Evolutionary conservation across 2,329 filamentous ascomycete genomes (phyloP).

Genomic region (Phaeosphaeriaceae sp.): DNA sequence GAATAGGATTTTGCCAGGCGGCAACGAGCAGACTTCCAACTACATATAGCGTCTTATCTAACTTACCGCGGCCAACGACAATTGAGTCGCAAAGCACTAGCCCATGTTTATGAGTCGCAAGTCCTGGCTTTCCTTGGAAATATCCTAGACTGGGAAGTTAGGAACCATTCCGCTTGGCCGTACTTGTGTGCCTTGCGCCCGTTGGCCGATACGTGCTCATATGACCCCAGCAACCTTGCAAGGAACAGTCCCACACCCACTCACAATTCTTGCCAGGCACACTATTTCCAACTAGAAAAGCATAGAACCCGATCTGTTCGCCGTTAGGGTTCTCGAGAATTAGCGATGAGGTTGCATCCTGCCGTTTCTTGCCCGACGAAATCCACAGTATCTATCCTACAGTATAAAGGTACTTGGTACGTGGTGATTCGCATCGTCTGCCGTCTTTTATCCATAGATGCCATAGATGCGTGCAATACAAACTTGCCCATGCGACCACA

Average conservation of each 20-base stretch:
- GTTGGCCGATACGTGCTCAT: background rate
- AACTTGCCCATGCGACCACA: background rate
- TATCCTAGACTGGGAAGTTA: background rate
- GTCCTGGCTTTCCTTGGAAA: background rate
- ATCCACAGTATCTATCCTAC: background rate
- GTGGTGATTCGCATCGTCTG: background rate
- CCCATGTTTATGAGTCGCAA: background rate
- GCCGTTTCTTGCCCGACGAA: no score
- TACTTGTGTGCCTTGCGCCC: background rate
- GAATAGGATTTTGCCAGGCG: background rate
- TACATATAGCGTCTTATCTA: background rate
- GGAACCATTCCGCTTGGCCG: background rate
- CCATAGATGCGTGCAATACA: no score
- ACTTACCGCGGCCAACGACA: no score
- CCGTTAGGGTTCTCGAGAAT: no score
- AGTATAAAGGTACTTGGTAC: background rate
- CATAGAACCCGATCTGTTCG: no score
- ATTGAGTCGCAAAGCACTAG: no score
- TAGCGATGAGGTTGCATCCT: no score
- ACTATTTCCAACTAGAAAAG: no score
- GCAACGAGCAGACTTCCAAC: background rate
- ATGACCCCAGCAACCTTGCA: no score
- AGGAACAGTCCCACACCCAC: no score
- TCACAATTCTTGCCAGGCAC: no score
- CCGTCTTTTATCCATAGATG: background rate